Evolutionary conservation across 2,329 filamentous ascomycete species (phyloP).

Genomic region (Sporothrix curviconia): DNA sequence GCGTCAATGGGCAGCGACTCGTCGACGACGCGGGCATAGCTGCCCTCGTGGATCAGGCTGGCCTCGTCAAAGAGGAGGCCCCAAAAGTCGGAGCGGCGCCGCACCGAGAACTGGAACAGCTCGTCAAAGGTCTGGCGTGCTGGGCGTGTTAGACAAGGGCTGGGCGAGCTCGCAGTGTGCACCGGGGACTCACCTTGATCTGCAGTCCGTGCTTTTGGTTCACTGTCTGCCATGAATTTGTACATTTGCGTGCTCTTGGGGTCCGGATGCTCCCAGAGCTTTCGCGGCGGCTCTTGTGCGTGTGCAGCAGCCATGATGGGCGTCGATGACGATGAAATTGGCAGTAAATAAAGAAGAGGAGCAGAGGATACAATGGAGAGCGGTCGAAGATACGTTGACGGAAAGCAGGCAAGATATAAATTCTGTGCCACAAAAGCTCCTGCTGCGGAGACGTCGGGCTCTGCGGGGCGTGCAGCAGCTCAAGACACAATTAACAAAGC

Average conservation of each 20-base stretch:
- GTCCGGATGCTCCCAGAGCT: slow-evolving; percentile 62
- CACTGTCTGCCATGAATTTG: slow-evolving; percentile 57
- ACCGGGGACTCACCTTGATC: background rate
- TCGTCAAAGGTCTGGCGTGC: slow-evolving; percentile 59
- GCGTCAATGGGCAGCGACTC: slow-evolving; percentile 61
- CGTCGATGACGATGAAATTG: background rate
- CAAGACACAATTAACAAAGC: background rate
- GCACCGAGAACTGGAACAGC: slow-evolving; percentile 63
- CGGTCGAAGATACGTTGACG: background rate
- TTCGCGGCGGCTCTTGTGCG: slow-evolving; percentile 38
- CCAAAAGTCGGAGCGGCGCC: slow-evolving; percentile 58
- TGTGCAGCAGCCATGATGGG: slow-evolving; percentile 13
- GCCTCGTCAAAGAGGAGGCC: slow-evolving; percentile 53
- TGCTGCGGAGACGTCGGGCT: background rate
- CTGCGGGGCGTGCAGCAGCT: background rate
- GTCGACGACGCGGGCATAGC: slow-evolving; percentile 57
- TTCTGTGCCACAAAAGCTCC: background rate
- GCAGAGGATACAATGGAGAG: background rate
- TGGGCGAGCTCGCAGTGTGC: background rate
- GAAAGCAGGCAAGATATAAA: background rate
- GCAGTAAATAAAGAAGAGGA: background rate
- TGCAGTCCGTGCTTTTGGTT: slow-evolving; percentile 50
- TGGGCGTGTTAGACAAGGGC: background rate
- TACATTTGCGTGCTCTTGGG: slow-evolving; percentile 59
- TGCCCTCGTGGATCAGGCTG: slow-evolving; percentile 57